Conservation (phyloP, 257 asterid genomes). For the Solanum clarkiae region DNA sequence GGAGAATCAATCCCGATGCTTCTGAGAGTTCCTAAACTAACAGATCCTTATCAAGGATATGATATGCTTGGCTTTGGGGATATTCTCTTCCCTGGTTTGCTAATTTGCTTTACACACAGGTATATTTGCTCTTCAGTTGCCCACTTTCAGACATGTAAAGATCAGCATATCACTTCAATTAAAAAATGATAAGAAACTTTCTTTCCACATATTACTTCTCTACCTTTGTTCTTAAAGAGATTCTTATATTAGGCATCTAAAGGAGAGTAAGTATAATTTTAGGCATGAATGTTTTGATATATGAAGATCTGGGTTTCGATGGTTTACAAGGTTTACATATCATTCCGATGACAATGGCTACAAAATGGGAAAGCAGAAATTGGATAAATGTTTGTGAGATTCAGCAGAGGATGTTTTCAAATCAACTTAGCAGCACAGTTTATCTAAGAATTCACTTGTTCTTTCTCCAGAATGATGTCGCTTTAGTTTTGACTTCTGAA, state of each 20-base stretch:
- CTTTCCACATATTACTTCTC: neutral
- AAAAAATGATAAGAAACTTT: neutral
- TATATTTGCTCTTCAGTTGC: slow-evolving; percentile 9
- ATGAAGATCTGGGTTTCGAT: neutral
- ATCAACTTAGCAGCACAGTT: no score
- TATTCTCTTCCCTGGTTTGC: slow-evolving; percentile 87
- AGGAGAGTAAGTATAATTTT: neutral
- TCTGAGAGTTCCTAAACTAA: slow-evolving; percentile 74
- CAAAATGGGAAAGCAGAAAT: neutral
- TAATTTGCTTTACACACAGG: slow-evolving; percentile 77
- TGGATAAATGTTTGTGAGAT: neutral
- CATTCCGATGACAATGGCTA: neutral
- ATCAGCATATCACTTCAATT: neutral
- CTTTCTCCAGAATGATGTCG: neutral
- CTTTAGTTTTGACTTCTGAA: neutral
- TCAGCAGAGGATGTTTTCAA: neutral
- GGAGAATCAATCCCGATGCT: slow-evolving; percentile 99
- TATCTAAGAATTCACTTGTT: neutral
- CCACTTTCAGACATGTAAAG: neutral
- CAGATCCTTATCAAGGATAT: slow-evolving; percentile 90
- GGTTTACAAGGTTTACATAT: neutral
- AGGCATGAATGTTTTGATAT: neutral
- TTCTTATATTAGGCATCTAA: neutral
- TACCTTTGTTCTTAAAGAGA: neutral
- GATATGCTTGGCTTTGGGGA: slow-evolving; percentile 99